phyloP scores from a whole-genome alignment of 2,329 filamentous ascomycete genomes.

The Eutypella sp. region DNA sequence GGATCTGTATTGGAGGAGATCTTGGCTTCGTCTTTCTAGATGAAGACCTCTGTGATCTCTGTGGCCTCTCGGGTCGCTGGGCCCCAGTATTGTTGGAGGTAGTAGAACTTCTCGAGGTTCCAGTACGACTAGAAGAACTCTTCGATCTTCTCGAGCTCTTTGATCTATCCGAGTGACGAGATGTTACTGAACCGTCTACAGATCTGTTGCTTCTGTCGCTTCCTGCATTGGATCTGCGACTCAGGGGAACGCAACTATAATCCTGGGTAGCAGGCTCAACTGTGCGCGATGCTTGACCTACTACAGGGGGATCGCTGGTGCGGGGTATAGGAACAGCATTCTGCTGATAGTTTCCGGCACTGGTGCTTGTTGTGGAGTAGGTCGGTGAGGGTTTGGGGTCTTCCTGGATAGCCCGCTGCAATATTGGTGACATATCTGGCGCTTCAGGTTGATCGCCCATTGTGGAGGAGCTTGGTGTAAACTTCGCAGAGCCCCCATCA shows the following conservation, averaged over 20 bases:
- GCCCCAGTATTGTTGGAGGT: background rate
- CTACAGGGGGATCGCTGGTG: too few relatives aligned
- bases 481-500: constrained; percentile 1
- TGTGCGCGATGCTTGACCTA: too few relatives aligned
- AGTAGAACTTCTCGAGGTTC: background rate
- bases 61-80: too few relatives aligned
- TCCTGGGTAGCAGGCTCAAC: too few relatives aligned
- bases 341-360: too few relatives aligned
- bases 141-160: background rate
- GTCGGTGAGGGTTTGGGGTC: background rate
- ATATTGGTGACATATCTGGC: background rate
- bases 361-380: too few relatives aligned
- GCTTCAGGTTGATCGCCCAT: background rate
- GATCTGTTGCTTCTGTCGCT: constrained; percentile 4
- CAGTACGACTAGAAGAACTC: background rate
- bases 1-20: constrained; percentile 3
- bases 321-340: too few relatives aligned
- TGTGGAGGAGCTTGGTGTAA: background rate
- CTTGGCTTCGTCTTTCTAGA: background rate
- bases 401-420: background rate
- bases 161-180: background rate
- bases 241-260: background rate
- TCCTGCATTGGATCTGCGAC: background rate
- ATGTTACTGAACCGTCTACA: background rate
- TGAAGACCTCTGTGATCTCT: background rate